Conservation (phyloP, 2,329 filamentous ascomycete genomes). For the Neurospora sp. region DNA sequence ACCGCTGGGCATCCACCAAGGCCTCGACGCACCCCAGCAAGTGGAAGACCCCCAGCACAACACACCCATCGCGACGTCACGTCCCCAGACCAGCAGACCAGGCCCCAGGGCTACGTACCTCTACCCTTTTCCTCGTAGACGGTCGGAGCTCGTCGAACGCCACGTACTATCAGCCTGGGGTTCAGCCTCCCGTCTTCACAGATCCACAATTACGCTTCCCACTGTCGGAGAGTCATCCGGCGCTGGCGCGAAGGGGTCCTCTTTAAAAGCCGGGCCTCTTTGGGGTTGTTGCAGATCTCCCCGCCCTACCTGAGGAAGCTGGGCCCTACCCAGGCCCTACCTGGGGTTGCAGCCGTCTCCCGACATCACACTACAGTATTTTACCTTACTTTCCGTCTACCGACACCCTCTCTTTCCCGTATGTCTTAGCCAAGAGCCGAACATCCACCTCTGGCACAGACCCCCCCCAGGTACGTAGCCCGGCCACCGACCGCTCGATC, state of each 20-base stretch:
- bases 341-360: slow-evolving; percentile 3
- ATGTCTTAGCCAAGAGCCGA: slow-evolving; percentile 14
- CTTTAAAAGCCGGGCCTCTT: slow-evolving; percentile 3
- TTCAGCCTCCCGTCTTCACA: slow-evolving; percentile 12
- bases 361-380: slow-evolving; percentile 1
- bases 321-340: not conserved
- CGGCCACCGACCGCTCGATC: slow-evolving; percentile 6
- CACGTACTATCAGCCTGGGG: slow-evolving; percentile 10
- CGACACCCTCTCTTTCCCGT: slow-evolving; percentile 13
- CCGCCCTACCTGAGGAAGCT: slow-evolving; percentile 3
- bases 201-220: slow-evolving; percentile 10
- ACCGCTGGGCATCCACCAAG: not conserved
- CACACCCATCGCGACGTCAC: not conserved
- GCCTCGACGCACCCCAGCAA: not conserved
- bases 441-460: not conserved
- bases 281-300: slow-evolving; percentile 15
- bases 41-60: not conserved
- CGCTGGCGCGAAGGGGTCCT: slow-evolving; percentile 10
- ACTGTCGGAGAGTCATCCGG: slow-evolving; percentile 13
- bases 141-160: slow-evolving; percentile 3
- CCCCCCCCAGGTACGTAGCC: slow-evolving; percentile 14
- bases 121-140: not conserved
- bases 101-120: not conserved
- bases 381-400: slow-evolving; percentile 1
- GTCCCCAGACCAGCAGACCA: not conserved